A percentile compares a stretch with the other conserved stretches of the same genome.
These are phyloP conservation scores for Staphylotrichum longicolle DNA, from an alignment of 495 filamentous ascomycete genomes.

Conservation along the genomic window DNA sequence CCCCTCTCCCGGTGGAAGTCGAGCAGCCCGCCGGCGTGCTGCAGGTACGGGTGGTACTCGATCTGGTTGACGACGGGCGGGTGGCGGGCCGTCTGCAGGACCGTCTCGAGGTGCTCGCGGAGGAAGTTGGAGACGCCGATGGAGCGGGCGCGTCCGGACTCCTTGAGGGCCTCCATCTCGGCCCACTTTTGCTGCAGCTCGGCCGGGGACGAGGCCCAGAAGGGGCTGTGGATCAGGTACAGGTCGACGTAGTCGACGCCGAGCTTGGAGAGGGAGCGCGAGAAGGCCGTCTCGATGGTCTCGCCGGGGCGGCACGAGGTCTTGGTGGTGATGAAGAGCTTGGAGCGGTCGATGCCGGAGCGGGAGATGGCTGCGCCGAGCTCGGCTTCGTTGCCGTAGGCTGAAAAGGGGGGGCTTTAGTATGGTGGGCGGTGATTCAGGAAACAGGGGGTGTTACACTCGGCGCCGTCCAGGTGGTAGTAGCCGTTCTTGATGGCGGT, in stretches of 20 bases:
- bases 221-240: constrained; percentile 80
- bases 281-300: constrained; percentile 65
- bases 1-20: constrained; percentile 61
- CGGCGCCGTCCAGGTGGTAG: constrained; percentile 75
- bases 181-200: constrained; percentile 72
- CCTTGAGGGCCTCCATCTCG: constrained; percentile 71
- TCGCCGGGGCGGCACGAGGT: constrained; percentile 51
- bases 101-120: constrained; percentile 62
- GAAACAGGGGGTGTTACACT: constrained; percentile 42
- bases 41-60: constrained; percentile 85
- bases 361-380: constrained; percentile 72
- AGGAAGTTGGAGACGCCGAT: constrained; percentile 88
- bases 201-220: constrained; percentile 58
- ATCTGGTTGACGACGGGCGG: constrained; percentile 80
- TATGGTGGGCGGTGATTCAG: not conserved
- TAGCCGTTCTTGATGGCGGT: constrained; percentile 70
- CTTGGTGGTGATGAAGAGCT: constrained; percentile 79
- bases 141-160: constrained; percentile 65
- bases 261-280: constrained; percentile 69
- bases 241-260: constrained; percentile 79
- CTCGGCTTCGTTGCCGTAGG: constrained; percentile 76
- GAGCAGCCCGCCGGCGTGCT: constrained; percentile 62
- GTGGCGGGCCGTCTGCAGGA: constrained; percentile 63
- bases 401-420: constrained; percentile 36
- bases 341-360: constrained; percentile 59